Base-by-base conservation (phyloP, 169 alveolate genomes). In the Fabrea salina region DNA sequence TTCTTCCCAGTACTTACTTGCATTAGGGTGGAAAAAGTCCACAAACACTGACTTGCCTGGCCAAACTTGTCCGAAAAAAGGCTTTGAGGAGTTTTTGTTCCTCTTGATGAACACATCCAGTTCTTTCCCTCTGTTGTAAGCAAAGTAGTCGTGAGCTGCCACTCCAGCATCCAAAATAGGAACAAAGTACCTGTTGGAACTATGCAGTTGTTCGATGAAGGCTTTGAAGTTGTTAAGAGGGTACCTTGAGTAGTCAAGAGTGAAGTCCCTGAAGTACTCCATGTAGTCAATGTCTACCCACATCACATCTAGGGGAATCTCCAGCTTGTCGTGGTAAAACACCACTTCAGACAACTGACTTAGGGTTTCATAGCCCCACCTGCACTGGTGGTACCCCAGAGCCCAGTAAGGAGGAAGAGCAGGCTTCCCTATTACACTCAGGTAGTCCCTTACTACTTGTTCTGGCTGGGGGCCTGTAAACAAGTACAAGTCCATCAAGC, bases 271-370 rank as follows among this genome's bases (percentile, higher is more conserved):
- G 51, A 82, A 88, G 8, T 74, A 70, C 0, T 86, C 67, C 95
- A 94, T 87, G 81, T 90, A 86, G 77, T 94, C 97, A 51, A 94
- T 89, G 82, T 94, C 97, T 64, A 92, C 83, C 96, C 97, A 94
- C 22, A 87, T 70, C n/a, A 91, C 86, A 64, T 94, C 97, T 37
- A 94, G 50, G 30, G 96, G 96, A 50, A 92, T 70, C 25, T 87
- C 67, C 56, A 70, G 37, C 30, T 82, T 32, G 25, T 67, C 50
- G 75, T 89, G 89, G 0, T 82, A 71, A 19, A 76, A 43, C 22
- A 82, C 64, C 0, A 91, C 91, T 41, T 83, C 79, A 22, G 66
- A 41, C 75, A 91, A 47, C 7, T 66, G 66, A 0, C 37, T 72
- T 5, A 89, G 19, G 35, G 61, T 59, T 13, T 50, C 39, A 86